These are phyloP conservation scores for Phalaenopsis hybrid DNA, from an alignment of 116 monocot genomes.

Conservation along the genomic window DNA sequence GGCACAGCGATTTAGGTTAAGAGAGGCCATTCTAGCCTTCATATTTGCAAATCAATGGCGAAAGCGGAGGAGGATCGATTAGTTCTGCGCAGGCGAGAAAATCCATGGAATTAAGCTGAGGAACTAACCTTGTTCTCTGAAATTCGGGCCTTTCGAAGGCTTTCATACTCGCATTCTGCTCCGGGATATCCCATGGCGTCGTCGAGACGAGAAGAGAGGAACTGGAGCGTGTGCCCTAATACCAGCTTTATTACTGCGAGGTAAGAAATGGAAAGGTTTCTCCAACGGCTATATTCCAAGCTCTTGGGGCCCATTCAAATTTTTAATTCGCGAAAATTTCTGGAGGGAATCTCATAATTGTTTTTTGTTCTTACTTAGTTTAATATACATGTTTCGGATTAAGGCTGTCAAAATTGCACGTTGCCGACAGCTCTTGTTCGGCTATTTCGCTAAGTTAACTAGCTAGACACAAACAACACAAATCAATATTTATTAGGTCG, in stretches of 20 bases:
- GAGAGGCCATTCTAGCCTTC: constrained; percentile 33
- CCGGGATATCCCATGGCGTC: constrained; percentile 16
- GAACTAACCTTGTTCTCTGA: constrained; percentile 30
- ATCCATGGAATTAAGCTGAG: background rate
- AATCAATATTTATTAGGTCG: no score
- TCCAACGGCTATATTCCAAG: background rate
- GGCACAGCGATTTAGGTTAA: constrained; percentile 17
- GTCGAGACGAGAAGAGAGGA: background rate
- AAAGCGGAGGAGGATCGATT: background rate
- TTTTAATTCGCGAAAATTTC: no score
- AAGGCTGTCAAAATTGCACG: no score
- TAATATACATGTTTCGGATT: no score
- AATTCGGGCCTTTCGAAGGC: constrained; percentile 31
- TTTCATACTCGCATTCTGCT: constrained; percentile 33
- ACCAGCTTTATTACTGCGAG: background rate
- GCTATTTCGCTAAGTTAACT: no score
- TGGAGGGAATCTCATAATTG: no score
- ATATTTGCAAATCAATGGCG: background rate
- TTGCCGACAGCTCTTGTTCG: no score
- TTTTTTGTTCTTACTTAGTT: no score
- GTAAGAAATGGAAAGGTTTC: background rate
- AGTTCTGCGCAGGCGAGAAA: background rate
- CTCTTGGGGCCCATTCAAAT: background rate
- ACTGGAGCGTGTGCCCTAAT: background rate
- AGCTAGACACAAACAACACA: no score